These are phyloP conservation scores for Carex kokanica DNA, from an alignment of 176 grass and related monocot genomes.

Conservation along the genomic window DNA sequence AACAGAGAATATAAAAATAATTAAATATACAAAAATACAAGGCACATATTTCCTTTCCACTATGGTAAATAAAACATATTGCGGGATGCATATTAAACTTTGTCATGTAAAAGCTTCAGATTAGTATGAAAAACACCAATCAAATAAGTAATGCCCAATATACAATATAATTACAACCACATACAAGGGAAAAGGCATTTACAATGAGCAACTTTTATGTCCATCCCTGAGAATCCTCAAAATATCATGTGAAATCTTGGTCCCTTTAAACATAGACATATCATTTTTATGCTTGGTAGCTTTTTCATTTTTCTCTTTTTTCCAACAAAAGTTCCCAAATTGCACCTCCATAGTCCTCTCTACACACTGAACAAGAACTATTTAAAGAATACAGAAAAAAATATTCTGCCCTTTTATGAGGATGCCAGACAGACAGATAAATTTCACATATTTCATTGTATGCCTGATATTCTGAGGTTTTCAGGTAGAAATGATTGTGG, in stretches of 20 bases:
- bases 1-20: neutral
- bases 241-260: neutral
- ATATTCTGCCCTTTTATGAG: neutral
- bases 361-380: no score
- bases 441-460: neutral
- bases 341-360: neutral
- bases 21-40: neutral
- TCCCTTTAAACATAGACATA: neutral
- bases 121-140: neutral
- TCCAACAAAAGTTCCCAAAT: neutral
- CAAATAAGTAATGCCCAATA: neutral
- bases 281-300: neutral
- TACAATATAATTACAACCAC: neutral
- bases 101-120: slow-evolving; percentile 2
- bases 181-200: neutral
- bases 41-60: no score
- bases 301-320: neutral
- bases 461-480: neutral
- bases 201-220: neutral
- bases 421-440: neutral
- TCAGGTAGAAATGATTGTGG: neutral
- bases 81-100: neutral
- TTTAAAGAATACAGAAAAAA: neutral
- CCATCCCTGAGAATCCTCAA: neutral
- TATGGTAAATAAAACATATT: neutral